Conservation (phyloP, 805 yeast species). For the Saccharomycopsis selenospora region DNA sequence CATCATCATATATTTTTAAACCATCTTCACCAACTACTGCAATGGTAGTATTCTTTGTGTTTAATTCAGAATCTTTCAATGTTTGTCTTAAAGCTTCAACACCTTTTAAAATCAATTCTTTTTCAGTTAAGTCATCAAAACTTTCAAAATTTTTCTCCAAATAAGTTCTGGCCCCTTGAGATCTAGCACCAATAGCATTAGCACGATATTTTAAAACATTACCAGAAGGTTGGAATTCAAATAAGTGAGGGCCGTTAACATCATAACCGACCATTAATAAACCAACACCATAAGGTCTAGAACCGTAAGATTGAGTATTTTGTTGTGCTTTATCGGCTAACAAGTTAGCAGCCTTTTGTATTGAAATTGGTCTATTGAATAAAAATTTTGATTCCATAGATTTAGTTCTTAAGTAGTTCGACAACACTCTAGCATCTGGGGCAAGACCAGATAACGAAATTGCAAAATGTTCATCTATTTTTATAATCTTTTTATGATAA, state of each 20-base stretch:
- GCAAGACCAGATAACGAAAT: constrained; percentile 95
- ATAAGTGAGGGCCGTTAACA: constrained; percentile 88
- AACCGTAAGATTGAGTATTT: constrained; percentile 92
- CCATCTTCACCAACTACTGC: constrained; percentile 86
- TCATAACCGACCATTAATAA: constrained; percentile 84
- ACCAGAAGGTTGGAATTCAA: constrained; percentile 95
- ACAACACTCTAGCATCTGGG: constrained; percentile 93
- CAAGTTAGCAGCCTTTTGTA: constrained; percentile 73
- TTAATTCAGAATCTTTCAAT: constrained; percentile 88
- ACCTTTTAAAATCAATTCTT: constrained; percentile 77
- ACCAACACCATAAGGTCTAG: constrained; percentile 98
- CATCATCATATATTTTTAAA: constrained; percentile 80
- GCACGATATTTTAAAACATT: constrained; percentile 86
- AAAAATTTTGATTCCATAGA: constrained; percentile 83
- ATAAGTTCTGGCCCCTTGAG: constrained; percentile 96
- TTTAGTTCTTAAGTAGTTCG: constrained; percentile 83
- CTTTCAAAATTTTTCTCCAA: constrained; percentile 77
- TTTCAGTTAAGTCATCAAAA: constrained; percentile 53
- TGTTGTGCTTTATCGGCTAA: constrained; percentile 96
- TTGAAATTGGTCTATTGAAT: constrained; percentile 77
- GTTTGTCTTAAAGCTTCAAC: constrained; percentile 91
- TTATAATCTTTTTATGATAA: constrained; percentile 87
- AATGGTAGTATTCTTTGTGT: constrained; percentile 75
- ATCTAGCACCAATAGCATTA: constrained; percentile 95
- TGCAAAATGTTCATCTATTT: constrained; percentile 90